Percentiles rank a stretch among this genome's conserved stretches.
Evolutionary conservation across 1,139 yeast species (phyloP).

Genomic region (Scheffersomyces illinoinensis): DNA sequence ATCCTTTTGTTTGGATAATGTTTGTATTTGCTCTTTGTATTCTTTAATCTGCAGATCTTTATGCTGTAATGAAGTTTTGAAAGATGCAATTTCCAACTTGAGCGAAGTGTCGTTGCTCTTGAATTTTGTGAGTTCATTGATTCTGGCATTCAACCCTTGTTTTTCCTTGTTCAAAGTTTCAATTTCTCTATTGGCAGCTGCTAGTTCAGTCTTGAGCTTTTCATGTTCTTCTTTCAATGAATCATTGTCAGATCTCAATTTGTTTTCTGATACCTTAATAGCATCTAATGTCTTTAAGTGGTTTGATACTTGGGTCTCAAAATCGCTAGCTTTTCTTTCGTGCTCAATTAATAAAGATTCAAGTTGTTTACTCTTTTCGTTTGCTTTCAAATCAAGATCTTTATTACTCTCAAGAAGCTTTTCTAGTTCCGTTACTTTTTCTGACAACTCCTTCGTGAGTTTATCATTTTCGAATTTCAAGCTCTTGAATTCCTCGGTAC

Average conservation of each 20-base stretch:
- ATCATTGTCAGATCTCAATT: constrained; percentile 9
- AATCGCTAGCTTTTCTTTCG: constrained; percentile 1
- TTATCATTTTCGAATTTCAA: constrained; percentile 2
- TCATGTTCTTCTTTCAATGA: constrained; percentile 9
- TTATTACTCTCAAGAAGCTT: background rate
- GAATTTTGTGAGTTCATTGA: constrained; percentile 31
- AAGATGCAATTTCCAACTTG: constrained; percentile 42
- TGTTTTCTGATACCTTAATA: constrained; percentile 7
- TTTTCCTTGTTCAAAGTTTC: constrained; percentile 25
- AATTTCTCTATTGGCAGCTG: constrained; percentile 18
- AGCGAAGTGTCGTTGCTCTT: constrained; percentile 43
- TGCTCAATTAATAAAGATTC: background rate
- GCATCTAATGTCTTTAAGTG: constrained; percentile 5
- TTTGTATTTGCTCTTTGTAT: constrained; percentile 37
- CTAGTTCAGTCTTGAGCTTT: background rate
- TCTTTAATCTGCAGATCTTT: constrained; percentile 53
- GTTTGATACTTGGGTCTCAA: constrained; percentile 1
- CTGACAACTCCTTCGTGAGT: background rate
- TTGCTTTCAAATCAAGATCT: background rate
- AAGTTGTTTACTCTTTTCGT: background rate
- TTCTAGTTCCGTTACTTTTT: background rate
- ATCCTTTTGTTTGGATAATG: constrained; percentile 37
- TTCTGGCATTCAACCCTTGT: constrained; percentile 25
- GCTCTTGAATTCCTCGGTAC: constrained; percentile 3
- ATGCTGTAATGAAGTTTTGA: constrained; percentile 39